These are phyloP conservation scores for Bacidia gigantensis DNA, from an alignment of 495 filamentous ascomycete species.

Conservation along the genomic window DNA sequence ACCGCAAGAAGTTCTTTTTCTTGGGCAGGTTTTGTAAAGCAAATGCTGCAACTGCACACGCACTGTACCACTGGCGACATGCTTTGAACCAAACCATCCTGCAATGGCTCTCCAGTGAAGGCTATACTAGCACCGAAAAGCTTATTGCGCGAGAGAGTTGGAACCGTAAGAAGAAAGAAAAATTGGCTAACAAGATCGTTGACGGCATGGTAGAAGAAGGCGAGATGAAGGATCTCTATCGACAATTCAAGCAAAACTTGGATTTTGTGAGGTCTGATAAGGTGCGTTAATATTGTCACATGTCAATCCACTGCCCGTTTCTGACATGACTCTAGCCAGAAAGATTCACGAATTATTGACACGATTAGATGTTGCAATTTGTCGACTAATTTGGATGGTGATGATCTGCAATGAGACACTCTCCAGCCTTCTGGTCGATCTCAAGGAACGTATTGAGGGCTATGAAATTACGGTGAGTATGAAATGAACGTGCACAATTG, in stretches of 20 bases:
- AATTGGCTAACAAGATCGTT: slow-evolving; percentile 42
- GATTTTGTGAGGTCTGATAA: slow-evolving; percentile 38
- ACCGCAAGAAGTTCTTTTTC: slow-evolving; percentile 27
- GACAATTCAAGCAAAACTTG: slow-evolving; percentile 44
- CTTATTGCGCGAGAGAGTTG: slow-evolving; percentile 40
- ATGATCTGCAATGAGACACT: background rate
- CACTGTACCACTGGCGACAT: slow-evolving; percentile 61
- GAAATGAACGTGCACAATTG: too few relatives aligned
- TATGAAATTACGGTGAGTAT: too few relatives aligned
- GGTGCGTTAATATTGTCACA: slow-evolving; percentile 18
- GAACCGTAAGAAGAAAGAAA: slow-evolving; percentile 37
- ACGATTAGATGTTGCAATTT: background rate
- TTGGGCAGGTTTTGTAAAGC: slow-evolving; percentile 45
- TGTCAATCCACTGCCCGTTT: background rate
- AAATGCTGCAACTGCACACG: slow-evolving; percentile 58
- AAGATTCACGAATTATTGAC: slow-evolving; percentile 6
- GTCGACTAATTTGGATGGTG: background rate
- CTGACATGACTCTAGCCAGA: slow-evolving; percentile 7
- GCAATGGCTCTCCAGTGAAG: slow-evolving; percentile 40
- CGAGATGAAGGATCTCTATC: slow-evolving; percentile 42
- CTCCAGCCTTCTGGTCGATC: too few relatives aligned
- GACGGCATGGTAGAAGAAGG: slow-evolving; percentile 42
- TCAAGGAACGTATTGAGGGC: too few relatives aligned
- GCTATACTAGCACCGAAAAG: slow-evolving; percentile 37
- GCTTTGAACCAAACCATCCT: slow-evolving; percentile 59